Base-by-base conservation (phyloP, 2,329 filamentous ascomycete genomes). In the Triangularia setosa region DNA sequence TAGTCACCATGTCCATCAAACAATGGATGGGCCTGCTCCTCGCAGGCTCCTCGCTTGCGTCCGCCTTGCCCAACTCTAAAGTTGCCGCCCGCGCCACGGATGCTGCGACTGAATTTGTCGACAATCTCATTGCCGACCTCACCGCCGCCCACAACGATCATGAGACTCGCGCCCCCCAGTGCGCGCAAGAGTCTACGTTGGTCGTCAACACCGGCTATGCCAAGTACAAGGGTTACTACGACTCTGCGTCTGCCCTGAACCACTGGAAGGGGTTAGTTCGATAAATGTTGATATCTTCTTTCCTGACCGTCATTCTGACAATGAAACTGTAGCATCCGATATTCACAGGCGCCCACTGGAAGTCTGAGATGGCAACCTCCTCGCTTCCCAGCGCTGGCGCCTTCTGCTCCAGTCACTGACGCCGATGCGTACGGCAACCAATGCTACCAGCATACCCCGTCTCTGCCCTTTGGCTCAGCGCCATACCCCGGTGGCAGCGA, bases 161-260 rank as follows among this genome's bases (percentile, higher is more conserved):
- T 55, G 27, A 58, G 35, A 68, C 64, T 60, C 64, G 65, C 3
- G 30, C 30, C 21, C 59, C 62, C 11, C 12, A 30, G 8, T 71
- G 69, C 62, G 27, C 11, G 5, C 61, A 63, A 7, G 23, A 27
- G 11, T 53, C 60, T 1, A 56, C 33, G 9, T 27, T 70, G 53
- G 64, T 67, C 4, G 79, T 82, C 23, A 76, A 83, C 66, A 69
- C 83, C 1, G 80, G 76, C 8, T 84, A 84, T 63, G 75, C 75
- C 8, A 72, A 73, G 21, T 84, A 84, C 65, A 71, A 78, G 65
- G 82, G 81, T 9, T 73, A 72, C 33, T 73, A 77, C 48, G 75
- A 82, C 65, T 21, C 71, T 4, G 73, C 74, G 0, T 76, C 72
- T 9, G 73, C 75, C 1, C 58, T 82, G 9, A 81, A 83, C 63